Base-by-base conservation (phyloP, 257 asterid species). In the Ballota nigra region DNA sequence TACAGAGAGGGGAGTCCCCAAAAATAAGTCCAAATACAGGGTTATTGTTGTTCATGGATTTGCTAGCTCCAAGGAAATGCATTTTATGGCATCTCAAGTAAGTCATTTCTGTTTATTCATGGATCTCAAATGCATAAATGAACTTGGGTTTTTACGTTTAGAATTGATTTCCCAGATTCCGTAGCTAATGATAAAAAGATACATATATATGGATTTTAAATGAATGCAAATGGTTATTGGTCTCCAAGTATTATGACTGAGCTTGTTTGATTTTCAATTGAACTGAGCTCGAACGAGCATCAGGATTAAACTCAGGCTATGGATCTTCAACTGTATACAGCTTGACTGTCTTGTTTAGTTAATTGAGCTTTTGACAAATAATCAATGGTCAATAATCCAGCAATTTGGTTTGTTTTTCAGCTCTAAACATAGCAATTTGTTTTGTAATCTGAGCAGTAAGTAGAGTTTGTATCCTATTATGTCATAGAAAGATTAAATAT, bases 11-110 rank as follows among this genome's bases (percentile, higher is more conserved):
- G 99, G 99, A 36, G 92, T 88, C 59, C 87, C 98, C 76, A 89
- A 82, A 79, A 67, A 82, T 41, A 69, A 59, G 59, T 86, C 99
- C 72, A 86, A 36, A 68, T 84, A 79, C 84, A 89, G 81, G 67
- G 64, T 94, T 16, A 81, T 91, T 75, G 69, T 88, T 69, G 96
- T 84, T 79, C 97, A 94, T 84, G 99, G 97, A 66, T 94, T 91
- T 79, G 99, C 82, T 43, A 91, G 97, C 85, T 77, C 90, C 68
- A 91, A 91, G 79, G 97, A 94, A 6, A 89, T 91, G 97, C 86
- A 77, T 65, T 91, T 94, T 69, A 78, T 84, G 86, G 97, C 92
- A 33, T 80, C 98, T 65, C 85, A 88, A 78, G 99, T 94, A 79
- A 59, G 67, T 69, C 3, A 40, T 51, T 56, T 45, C 58, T 56